Percentiles rank a stretch among this genome's conserved stretches.
Evolutionary conservation across 164 flowering plant genomes (phyloP).

Genomic region (Vitis cinerea): DNA sequence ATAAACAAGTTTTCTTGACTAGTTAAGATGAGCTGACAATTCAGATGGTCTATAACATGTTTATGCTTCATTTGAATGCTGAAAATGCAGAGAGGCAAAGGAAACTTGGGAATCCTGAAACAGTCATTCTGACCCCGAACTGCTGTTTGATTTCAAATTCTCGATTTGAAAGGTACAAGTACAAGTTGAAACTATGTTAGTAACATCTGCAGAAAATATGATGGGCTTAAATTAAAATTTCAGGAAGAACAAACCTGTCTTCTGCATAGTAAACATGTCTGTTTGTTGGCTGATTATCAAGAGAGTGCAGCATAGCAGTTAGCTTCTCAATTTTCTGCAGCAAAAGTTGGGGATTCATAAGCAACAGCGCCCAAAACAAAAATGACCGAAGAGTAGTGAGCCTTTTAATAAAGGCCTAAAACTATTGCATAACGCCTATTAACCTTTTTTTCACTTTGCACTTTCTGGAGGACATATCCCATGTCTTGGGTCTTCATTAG

Average conservation of each 20-base stretch:
- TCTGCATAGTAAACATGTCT: constrained; percentile 77
- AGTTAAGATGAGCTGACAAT: too few species aligned
- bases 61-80: too few species aligned
- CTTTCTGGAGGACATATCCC: constrained; percentile 74
- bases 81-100: too few species aligned
- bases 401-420: background rate
- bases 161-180: too few species aligned
- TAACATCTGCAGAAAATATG: too few species aligned
- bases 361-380: background rate
- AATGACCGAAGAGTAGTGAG: background rate
- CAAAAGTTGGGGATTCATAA: constrained; percentile 5
- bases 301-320: constrained; percentile 47
- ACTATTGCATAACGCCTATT: background rate
- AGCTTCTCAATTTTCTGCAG: constrained; percentile 84
- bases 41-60: too few species aligned
- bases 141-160: too few species aligned
- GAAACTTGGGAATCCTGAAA: too few species aligned
- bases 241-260: constrained; percentile 56
- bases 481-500: constrained; percentile 92
- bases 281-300: constrained; percentile 49
- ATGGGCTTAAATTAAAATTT: background rate
- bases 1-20: too few species aligned
- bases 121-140: too few species aligned
- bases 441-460: constrained; percentile 81
- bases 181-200: too few species aligned